These are phyloP conservation scores for Lepidopterella palustris DNA, from an alignment of 495 filamentous ascomycete genomes.

Conservation along the genomic window DNA sequence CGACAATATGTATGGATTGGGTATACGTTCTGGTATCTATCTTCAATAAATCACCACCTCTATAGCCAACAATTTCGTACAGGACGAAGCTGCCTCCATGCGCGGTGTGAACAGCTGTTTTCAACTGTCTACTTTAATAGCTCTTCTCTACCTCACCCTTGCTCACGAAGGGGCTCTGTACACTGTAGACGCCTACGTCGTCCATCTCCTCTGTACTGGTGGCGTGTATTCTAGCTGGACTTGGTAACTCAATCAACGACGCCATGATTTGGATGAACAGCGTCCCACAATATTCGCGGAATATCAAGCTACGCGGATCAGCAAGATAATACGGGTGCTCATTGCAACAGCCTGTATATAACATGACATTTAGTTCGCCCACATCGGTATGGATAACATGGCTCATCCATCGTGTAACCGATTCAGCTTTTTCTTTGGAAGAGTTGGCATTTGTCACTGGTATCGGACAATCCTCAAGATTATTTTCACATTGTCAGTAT, in stretches of 20 bases:
- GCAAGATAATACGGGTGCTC: background rate
- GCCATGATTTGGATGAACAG: background rate
- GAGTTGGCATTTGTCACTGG: background rate
- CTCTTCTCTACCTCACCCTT: background rate
- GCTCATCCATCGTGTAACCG: background rate
- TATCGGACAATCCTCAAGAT: background rate
- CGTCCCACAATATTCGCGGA: background rate
- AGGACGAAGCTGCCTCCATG: background rate
- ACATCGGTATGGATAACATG: background rate
- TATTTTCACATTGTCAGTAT: background rate
- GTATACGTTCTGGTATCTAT: background rate
- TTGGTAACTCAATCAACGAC: background rate
- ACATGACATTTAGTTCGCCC: background rate
- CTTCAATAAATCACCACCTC: background rate
- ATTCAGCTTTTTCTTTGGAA: background rate
- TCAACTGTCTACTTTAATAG: background rate
- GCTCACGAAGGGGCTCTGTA: background rate
- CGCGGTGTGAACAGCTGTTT: background rate
- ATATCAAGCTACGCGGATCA: background rate
- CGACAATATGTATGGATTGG: background rate
- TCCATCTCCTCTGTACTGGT: background rate
- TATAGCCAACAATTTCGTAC: background rate
- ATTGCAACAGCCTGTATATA: background rate
- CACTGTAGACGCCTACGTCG: background rate
- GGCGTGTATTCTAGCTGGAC: background rate